Evolutionary conservation across 768 basidiomycete genomes (phyloP), one percentile per base, ranked within the genome.

Genomic region (Amanita rimosa): DNA sequence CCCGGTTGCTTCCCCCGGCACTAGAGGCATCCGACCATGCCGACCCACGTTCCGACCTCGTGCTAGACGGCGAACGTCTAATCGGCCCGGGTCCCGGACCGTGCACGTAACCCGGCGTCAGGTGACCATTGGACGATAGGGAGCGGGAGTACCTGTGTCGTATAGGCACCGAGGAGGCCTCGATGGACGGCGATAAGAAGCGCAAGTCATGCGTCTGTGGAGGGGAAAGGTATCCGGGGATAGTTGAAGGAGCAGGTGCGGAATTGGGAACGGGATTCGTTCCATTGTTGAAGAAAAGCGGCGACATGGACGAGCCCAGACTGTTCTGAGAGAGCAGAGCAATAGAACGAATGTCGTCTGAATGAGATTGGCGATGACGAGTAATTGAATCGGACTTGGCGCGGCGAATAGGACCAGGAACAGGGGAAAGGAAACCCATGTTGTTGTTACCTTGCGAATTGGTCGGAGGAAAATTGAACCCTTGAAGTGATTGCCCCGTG

Each of bases 331-430:
- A 31, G 3, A 48, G 43, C 14, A 51, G 40, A 4, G 50, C 44
- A 26, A 54, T 52, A 13, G 53, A 35, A 44, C 62, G 39, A 6
- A 82, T 66, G 57, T 85, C 85, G 60, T 86, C 84, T 35, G 77
- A 79, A 53, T 80, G 78, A 27, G 73, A 74, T 16, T 70, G 68
- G 13, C 83, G 69, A 55, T 70, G 66, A 6, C 62, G 60, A n/a
- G 67, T 64, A 16, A 68, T 65, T 49, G 62, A 59, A 48, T 79
- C 77, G 8, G 76, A 77, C 53, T 71, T 73, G 44, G 66, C 64
- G 16, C 80, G 71, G 44, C 78, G 73, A n/a, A 82, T 67, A 21
- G 55, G 53, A 50, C 63, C 68, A 10, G 67, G 64, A 9, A 66
- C 62, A 14, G 70, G 61, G 56, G 57, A 69, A 5, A 36, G 34